Evolutionary conservation across 805 yeast species (phyloP).

Genomic region (Maudiozyma turicensis): DNA sequence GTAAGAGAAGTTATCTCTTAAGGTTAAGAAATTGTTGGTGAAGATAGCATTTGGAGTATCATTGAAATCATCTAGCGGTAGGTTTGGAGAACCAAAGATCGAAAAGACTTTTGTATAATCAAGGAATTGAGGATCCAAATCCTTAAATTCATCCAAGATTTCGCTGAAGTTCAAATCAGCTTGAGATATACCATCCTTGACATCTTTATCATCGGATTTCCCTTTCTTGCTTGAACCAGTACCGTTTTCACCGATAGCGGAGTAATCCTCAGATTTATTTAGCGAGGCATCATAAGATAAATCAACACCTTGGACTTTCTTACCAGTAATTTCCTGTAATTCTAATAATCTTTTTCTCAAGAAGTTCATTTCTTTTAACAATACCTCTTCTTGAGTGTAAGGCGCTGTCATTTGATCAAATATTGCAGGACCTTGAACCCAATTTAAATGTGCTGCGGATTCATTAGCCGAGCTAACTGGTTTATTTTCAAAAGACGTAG

Average conservation of each 20-base stretch:
- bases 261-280: slow-evolving; percentile 1
- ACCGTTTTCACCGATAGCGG: slow-evolving; percentile 2
- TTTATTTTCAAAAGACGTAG: slow-evolving; percentile 16
- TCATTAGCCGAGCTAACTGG: slow-evolving; percentile 17
- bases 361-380: slow-evolving; percentile 21
- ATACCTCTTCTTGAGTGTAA: slow-evolving; percentile 18
- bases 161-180: background rate
- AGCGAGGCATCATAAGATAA: slow-evolving; percentile 6
- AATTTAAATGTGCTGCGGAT: slow-evolving; percentile 13
- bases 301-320: slow-evolving; percentile 11
- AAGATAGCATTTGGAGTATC: slow-evolving; percentile 21
- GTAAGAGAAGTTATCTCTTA: slow-evolving; percentile 18
- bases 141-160: slow-evolving; percentile 18
- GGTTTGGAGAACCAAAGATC: slow-evolving; percentile 6
- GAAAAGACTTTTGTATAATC: slow-evolving; percentile 17
- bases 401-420: slow-evolving; percentile 19
- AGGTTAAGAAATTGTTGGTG: slow-evolving; percentile 13
- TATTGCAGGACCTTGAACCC: slow-evolving; percentile 27
- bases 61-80: slow-evolving; percentile 7
- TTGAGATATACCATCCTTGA: background rate
- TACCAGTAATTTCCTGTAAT: slow-evolving; percentile 25
- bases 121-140: slow-evolving; percentile 23
- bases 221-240: background rate
- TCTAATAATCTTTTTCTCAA: slow-evolving; percentile 21
- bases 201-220: background rate